Percentiles rank a stretch among this genome's conserved stretches.
phyloP scores from a whole-genome alignment of 2,329 filamentous ascomycete genomes.

The Talaromyces marneffei region DNA sequence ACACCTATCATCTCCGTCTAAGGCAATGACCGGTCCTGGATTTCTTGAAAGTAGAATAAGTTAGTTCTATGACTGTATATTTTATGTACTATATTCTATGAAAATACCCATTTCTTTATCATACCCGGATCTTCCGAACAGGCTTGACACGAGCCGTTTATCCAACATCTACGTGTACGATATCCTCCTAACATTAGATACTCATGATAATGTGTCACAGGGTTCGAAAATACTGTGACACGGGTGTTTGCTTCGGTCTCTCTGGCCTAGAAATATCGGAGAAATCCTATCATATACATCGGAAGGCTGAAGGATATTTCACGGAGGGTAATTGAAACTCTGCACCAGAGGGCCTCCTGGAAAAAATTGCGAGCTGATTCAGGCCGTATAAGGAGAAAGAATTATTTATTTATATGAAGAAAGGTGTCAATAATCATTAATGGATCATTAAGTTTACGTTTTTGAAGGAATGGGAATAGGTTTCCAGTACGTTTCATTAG shows the following conservation, averaged over 20 bases:
- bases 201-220: not conserved
- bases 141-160: not conserved
- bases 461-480: too few relatives aligned
- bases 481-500: too few relatives aligned
- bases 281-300: not conserved
- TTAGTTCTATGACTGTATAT: not conserved
- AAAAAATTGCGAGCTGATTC: too few relatives aligned
- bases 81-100: slow-evolving; percentile 5
- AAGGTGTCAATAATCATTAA: too few relatives aligned
- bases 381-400: too few relatives aligned
- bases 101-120: not conserved
- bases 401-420: too few relatives aligned
- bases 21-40: slow-evolving; percentile 16
- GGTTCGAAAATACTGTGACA: not conserved
- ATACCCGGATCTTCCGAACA: not conserved
- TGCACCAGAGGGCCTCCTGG: too few relatives aligned
- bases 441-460: too few relatives aligned
- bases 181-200: not conserved
- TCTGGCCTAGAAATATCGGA: not conserved
- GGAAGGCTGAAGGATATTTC: not conserved
- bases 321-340: not conserved
- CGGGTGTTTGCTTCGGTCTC: not conserved
- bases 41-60: not conserved
- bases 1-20: slow-evolving; percentile 53
- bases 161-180: not conserved